Percentiles rank a stretch among this genome's conserved stretches.
Evolutionary conservation across 176 grass and related monocot species (phyloP).

Genomic region (Phoenix dactylifera): DNA sequence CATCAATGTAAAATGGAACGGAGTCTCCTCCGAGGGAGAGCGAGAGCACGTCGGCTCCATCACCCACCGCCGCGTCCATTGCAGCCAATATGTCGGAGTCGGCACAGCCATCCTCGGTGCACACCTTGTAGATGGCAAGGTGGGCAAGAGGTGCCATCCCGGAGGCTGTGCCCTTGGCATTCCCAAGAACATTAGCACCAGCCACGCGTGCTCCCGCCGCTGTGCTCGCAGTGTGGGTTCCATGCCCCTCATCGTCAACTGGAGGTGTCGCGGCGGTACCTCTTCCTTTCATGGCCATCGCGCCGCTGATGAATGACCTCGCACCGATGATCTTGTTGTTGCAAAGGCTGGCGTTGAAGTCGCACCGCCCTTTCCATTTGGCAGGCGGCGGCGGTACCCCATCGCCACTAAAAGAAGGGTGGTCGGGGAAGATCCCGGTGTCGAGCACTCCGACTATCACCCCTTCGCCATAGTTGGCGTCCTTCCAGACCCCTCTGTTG

Average conservation of each 20-base stretch:
- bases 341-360: slow-evolving; percentile 49
- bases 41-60: slow-evolving; percentile 77
- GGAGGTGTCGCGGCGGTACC: background rate
- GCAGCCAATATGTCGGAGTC: slow-evolving; percentile 53
- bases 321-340: slow-evolving; percentile 88
- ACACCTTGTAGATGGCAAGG: slow-evolving; percentile 68
- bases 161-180: slow-evolving; percentile 29
- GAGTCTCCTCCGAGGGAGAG: slow-evolving; percentile 47
- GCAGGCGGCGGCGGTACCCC: slow-evolving; percentile 52
- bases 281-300: too few relatives aligned
- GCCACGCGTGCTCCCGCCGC: slow-evolving; percentile 50
- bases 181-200: slow-evolving; percentile 28
- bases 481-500: slow-evolving; percentile 27
- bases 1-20: slow-evolving; percentile 34
- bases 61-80: slow-evolving; percentile 61
- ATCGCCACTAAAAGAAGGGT: slow-evolving; percentile 52
- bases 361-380: slow-evolving; percentile 55
- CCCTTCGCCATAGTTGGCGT: slow-evolving; percentile 49
- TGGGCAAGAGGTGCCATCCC: slow-evolving; percentile 67
- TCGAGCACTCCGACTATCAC: slow-evolving; percentile 63
- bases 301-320: slow-evolving; percentile 47
- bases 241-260: slow-evolving; percentile 29
- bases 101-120: slow-evolving; percentile 30
- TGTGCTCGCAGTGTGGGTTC: slow-evolving; percentile 55
- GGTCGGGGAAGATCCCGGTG: slow-evolving; percentile 39